Evolutionary conservation across 2,329 filamentous ascomycete species (phyloP).

Genomic region (Fusarium lateritium): DNA sequence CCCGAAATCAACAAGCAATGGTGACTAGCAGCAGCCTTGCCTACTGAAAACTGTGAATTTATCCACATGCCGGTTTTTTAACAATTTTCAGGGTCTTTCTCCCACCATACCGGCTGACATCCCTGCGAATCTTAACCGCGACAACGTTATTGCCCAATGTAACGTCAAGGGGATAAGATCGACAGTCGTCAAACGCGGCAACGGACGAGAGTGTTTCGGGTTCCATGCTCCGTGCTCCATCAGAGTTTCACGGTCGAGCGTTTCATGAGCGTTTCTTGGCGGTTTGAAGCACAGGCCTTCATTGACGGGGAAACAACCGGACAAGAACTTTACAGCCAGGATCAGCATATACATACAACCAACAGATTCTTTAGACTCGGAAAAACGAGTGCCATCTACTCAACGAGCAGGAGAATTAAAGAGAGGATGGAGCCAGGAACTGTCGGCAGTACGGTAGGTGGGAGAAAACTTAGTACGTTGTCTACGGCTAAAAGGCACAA

Average conservation of each 20-base stretch:
- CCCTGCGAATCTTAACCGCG: conserved; percentile 25
- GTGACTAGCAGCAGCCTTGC: neutral
- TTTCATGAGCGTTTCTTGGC: conserved; percentile 44
- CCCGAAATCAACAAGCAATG: neutral
- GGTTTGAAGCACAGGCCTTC: conserved; percentile 33
- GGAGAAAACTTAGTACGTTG: conserved; percentile 8
- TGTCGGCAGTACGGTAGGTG: conserved; percentile 17
- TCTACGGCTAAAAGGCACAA: conserved; percentile 11
- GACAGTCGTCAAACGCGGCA: conserved; percentile 41
- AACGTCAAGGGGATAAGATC: conserved; percentile 25
- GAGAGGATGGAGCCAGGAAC: conserved; percentile 2
- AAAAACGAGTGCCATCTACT: neutral
- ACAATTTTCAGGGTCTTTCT: conserved; percentile 28
- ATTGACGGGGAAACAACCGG: conserved; percentile 41
- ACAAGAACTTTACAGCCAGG: conserved; percentile 6
- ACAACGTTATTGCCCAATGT: conserved; percentile 17
- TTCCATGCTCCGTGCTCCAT: conserved; percentile 31
- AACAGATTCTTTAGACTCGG: conserved; percentile 14
- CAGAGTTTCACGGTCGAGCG: conserved; percentile 36
- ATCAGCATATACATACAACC: conserved; percentile 1
- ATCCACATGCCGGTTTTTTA: conserved; percentile 15
- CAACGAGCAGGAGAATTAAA: neutral
- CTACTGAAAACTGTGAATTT: conserved; percentile 6
- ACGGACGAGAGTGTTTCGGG: conserved; percentile 35
- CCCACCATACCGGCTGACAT: neutral